Percentiles rank a stretch among this genome's conserved stretches.
Evolutionary conservation across 805 yeast species (phyloP).

Genomic region (Pichia phayaonensis): DNA sequence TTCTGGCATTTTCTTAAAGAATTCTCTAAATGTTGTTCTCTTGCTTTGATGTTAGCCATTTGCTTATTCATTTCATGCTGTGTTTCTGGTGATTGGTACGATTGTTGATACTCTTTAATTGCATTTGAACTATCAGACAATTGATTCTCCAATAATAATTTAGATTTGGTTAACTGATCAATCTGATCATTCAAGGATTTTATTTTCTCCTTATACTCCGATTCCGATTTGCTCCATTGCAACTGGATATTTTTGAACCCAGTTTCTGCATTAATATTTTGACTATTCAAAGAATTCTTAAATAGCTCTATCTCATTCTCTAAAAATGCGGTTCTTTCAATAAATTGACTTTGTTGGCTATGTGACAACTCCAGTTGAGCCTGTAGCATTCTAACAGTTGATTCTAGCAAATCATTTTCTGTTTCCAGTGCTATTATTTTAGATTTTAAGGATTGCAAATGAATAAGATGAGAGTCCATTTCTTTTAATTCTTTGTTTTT

Average conservation of each 20-base stretch:
- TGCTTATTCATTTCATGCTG: background rate
- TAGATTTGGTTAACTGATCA: background rate
- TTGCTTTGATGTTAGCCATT: background rate
- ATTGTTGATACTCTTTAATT: background rate
- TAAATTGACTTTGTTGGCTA: conserved; percentile 14
- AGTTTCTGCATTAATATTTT: background rate
- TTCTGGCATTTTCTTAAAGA: background rate
- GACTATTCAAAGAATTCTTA: background rate
- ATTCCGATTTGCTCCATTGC: background rate
- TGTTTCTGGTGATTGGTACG: background rate
- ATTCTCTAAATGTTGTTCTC: background rate
- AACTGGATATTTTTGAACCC: background rate
- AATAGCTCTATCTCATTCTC: conserved; percentile 16
- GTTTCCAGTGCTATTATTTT: conserved; percentile 19
- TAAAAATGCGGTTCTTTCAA: conserved; percentile 20
- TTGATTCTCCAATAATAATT: background rate
- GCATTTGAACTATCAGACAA: background rate
- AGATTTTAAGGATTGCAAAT: background rate
- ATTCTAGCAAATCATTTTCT: conserved; percentile 20
- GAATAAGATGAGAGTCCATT: background rate
- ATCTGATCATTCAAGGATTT: background rate
- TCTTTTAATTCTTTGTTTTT: background rate
- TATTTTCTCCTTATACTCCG: background rate
- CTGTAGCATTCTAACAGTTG: conserved; percentile 15
- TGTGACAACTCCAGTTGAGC: conserved; percentile 5